Base-by-base conservation (phyloP, 192 early-diverging fungal genomes). In the Coemansia sp. region DNA sequence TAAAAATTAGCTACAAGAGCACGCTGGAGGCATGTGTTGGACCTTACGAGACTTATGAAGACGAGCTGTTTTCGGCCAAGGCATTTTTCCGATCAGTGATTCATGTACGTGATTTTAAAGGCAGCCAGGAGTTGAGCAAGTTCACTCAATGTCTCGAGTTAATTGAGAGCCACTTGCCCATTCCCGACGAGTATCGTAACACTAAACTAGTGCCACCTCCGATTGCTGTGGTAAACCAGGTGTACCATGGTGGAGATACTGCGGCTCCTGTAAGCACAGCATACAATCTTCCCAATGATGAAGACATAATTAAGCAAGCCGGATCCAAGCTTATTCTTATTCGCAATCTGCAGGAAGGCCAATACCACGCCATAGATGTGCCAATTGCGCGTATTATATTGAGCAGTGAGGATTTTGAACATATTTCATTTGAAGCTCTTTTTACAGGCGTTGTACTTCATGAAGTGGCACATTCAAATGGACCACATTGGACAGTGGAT, bases 221-320 rank as follows among this genome's bases (percentile, higher is more conserved):
- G 5, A 91, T 91, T 53, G 76, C 87, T 47, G 88, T 89, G 23
- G 88, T 89, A 57, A 88, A 91, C 72, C 86, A 91, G 68, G 73
- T 91, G 4, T 88, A 87, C 65, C 67, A 82, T 63, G 87, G 87
- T 21, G 87, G 90, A 44, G 90, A 90, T 60, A 86, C 86, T 26
- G 83, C 85, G 8, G 89, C 86, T 31, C 88, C 90, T 22, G 86
- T 89, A 83, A 88, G 85, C 0, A 86, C 90, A 0, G 90, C 90
- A 9, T 90, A 88, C 66, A 91, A 91, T 53, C 68, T 91, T 54
- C 90, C 90, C 14, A 91, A 91, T 58, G 88, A 91, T 54, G 88
- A 91, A 76, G 84, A 82, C 5, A 85, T 86, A 25, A 88, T 91
- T 69, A 83, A 84, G 59, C 67, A 76, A 8, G 88, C 69, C 0